Base-by-base conservation (phyloP, 2,329 filamentous ascomycete genomes). In the Cercospora janseana region DNA sequence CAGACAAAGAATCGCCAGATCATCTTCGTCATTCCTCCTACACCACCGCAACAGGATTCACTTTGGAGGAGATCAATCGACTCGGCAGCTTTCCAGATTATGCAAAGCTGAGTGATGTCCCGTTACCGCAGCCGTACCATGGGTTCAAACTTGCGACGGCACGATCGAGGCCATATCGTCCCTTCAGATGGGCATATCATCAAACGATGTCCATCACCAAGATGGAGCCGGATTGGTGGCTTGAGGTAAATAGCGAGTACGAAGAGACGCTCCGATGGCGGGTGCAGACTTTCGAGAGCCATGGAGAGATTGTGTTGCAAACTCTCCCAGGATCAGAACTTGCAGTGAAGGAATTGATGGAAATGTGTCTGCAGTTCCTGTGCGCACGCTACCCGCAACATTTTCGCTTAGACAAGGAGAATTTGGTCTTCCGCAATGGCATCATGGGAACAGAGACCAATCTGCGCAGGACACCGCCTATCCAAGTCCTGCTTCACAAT, bases 121-220 rank as follows among this genome's bases (percentile, higher is more conserved):
- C 86, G 1, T 70, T 86, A 38, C 89, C 89, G 0, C 57, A 73
- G 6, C 75, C 85, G 0, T 83, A 86, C 49, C 60, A 66, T 1
- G 73, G 79, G 4, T 93, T 93, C 63, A 74, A 88, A 55, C 82
- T 90, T 47, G 70, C 77, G 10, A 86, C 75, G 55, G 88, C 88
- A 1, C 61, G 77, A 7, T 80, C 88, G 1, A 76, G 89, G 50
- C 88, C 88, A 0, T 94, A 91, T 65, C 77, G 89, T 31, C 89
- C 89, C 0, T 86, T 94, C 34, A 71, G 89, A 61, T 94, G 89
- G 89, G 46, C 78, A 0, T 95, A 94, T 64, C 87, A 93, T 64
- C 89, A 95, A 65, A 94, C 88, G 0, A 94, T 95, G 89, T 87
- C 88, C 92, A 79, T 92, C 6, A 83, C 79, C 34, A 94, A 88